These are phyloP conservation scores for Wickerhamomyces chambardii DNA, from an alignment of 805 yeast species.

Conservation along the genomic window DNA sequence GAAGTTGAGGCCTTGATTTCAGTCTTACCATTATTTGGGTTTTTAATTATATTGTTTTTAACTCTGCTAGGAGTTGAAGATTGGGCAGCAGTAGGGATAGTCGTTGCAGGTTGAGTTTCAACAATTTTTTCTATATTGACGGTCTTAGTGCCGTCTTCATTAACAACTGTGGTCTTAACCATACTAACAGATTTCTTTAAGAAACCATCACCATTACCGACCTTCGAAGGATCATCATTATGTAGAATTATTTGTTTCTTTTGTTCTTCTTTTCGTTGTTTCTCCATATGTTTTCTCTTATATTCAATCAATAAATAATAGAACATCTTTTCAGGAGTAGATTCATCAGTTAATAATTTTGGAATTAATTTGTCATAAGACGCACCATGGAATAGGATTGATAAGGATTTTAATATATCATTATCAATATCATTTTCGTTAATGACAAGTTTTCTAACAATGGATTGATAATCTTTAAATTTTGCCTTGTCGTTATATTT, in stretches of 20 bases:
- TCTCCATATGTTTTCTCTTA: slow-evolving; percentile 48
- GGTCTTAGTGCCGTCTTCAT: slow-evolving; percentile 18
- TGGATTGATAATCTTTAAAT: slow-evolving; percentile 25
- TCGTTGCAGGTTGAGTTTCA: slow-evolving; percentile 9
- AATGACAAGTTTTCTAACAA: slow-evolving; percentile 28
- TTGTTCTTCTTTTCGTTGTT: slow-evolving; percentile 9
- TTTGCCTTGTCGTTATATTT: slow-evolving; percentile 18
- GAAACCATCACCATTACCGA: slow-evolving; percentile 19
- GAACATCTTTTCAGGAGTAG: slow-evolving; percentile 73
- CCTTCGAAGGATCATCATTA: slow-evolving; percentile 16
- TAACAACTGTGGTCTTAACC: slow-evolving; percentile 30
- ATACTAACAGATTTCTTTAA: slow-evolving; percentile 32
- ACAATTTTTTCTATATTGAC: slow-evolving; percentile 14
- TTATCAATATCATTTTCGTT: slow-evolving; percentile 42
- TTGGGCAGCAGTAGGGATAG: too few relatives aligned
- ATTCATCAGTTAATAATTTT: slow-evolving; percentile 43
- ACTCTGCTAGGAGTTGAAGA: slow-evolving; percentile 7
- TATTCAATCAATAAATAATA: slow-evolving; percentile 69
- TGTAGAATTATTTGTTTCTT: slow-evolving; percentile 9
- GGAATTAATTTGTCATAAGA: slow-evolving; percentile 40
- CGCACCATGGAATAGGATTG: slow-evolving; percentile 78
- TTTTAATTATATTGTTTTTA: slow-evolving; percentile 14
- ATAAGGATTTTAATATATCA: slow-evolving; percentile 67
- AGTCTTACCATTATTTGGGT: slow-evolving; percentile 13
- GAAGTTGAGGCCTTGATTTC: slow-evolving; percentile 21